Conservation (phyloP, 768 basidiomycete genomes). For the Termitomyces heimii region DNA sequence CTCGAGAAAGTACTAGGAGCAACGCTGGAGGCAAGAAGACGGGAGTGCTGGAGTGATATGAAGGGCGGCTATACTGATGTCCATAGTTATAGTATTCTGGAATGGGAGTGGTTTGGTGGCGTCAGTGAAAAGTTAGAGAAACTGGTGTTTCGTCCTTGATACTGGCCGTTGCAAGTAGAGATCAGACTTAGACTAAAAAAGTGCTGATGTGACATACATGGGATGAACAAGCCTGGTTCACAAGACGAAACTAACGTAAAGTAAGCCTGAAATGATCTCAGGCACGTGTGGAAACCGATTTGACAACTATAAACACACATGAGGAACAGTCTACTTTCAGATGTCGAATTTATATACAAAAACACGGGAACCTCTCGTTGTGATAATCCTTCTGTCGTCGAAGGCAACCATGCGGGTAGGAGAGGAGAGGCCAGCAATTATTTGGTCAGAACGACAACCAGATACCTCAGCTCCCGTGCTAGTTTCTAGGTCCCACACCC, state of each 20-base stretch:
- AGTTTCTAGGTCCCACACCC: conserved; percentile 84
- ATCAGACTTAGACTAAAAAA: neutral
- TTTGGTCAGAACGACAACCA: conserved; percentile 14
- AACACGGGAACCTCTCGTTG: conserved; percentile 33
- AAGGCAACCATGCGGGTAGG: conserved; percentile 50
- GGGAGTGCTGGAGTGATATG: conserved; percentile 33
- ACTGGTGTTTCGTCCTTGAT: conserved; percentile 3
- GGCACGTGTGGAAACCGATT: too few species aligned
- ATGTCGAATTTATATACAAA: conserved; percentile 55
- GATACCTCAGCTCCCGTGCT: conserved; percentile 41
- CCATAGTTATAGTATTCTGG: conserved; percentile 35
- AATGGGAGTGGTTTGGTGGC: conserved; percentile 32
- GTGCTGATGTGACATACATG: neutral
- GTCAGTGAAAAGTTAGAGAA: conserved; percentile 27
- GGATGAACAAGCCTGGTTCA: neutral
- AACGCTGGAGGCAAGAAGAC: conserved; percentile 29
- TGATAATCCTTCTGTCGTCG: conserved; percentile 72
- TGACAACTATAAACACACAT: neutral
- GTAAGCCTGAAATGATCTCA: too few species aligned
- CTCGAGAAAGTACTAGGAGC: conserved; percentile 34
- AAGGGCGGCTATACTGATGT: conserved; percentile 32
- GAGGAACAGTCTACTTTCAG: conserved; percentile 18
- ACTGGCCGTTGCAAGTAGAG: neutral
- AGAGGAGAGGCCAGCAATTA: neutral
- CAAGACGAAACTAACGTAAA: too few species aligned